Base-by-base conservation (phyloP, 306 rosid genomes). In the Ochetophila trinervis region DNA sequence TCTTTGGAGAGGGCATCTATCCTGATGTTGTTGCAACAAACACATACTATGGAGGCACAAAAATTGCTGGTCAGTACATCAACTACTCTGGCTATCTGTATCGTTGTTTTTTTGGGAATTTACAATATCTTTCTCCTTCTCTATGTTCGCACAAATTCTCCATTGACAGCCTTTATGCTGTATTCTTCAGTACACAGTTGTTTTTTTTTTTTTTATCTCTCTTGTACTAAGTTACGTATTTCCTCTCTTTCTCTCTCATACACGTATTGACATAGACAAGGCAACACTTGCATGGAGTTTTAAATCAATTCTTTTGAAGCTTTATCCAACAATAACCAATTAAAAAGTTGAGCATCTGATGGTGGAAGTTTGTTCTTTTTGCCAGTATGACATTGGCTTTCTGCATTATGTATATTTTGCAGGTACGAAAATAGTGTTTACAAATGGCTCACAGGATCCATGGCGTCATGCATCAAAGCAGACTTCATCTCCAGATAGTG, bases 401-500 rank as follows among this genome's bases (percentile, higher is more conserved):
- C 44, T 44, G 19, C 51, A 3, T 32, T 5, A 51, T 20, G 27
- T 24, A 67, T 19, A 2, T 61, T 67, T 76, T 54, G 70, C 85
- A 92, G 98, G 98, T 65, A 79, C 96, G 27, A 92, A 87, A 73
- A 89, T 92, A 76, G 61, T 92, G 30, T 92, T 92, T 68, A 66
- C 89, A 70, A 92, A 92, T 73, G 96, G 98, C 63, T 92, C 98
- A 6, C 98, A 92, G 77, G 98, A 92, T 76, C 98, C 98, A 14
- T 92, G 98, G 98, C 98, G 98, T 60, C 95, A 64, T 49, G 98
- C 98, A 11, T 87, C 98, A 6, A 92, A 89, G 76, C 96, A 87
- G 78, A 78, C 45, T 52, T 84, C 98, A 65, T 77, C 96, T 18
- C 82, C 93, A 36, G 82, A 92, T 70, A 34, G 98, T 92, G 86